phyloP scores from a whole-genome alignment of 2,329 filamentous ascomycete species.

The Microsporum canis region DNA sequence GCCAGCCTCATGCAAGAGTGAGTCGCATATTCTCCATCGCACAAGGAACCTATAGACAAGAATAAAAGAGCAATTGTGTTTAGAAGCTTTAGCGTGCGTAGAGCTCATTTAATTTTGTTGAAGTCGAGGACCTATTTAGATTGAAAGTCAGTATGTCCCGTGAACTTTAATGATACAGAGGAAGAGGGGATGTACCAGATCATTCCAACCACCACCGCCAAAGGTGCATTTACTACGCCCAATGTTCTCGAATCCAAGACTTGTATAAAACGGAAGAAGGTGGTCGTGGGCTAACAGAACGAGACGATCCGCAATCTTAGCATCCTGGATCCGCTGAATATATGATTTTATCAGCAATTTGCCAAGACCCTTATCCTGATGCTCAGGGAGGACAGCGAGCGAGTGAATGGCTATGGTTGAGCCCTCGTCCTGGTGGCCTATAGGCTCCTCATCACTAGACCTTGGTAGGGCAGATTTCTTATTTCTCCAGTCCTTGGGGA shows the following conservation, averaged over 20 bases:
- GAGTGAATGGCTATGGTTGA: conserved; percentile 72
- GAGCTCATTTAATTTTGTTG: conserved; percentile 1
- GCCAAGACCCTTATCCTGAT: conserved; percentile 64
- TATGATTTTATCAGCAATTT: conserved; percentile 64
- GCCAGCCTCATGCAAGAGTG: background rate
- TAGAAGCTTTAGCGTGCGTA: background rate
- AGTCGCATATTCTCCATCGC: background rate
- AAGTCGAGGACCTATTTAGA: conserved; percentile 12
- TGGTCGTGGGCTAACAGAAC: conserved; percentile 67
- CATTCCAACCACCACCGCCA: conserved; percentile 68
- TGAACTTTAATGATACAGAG: conserved; percentile 5
- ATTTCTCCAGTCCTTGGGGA: conserved; percentile 56
- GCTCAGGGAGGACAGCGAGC: conserved; percentile 63
- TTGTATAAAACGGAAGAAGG: conserved; percentile 62
- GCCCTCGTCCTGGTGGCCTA: conserved; percentile 63
- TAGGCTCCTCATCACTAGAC: conserved; percentile 30
- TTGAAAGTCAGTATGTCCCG: background rate
- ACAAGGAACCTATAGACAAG: background rate
- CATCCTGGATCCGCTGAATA: conserved; percentile 61
- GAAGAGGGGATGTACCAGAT: conserved; percentile 53
- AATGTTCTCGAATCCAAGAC: conserved; percentile 58
- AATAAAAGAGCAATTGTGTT: background rate
- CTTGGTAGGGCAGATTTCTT: conserved; percentile 24
- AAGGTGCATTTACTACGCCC: conserved; percentile 61
- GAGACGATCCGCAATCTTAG: conserved; percentile 58